Evolutionary conservation across 495 filamentous ascomycete species (phyloP).

Genomic region (Oidiodendron maius): DNA sequence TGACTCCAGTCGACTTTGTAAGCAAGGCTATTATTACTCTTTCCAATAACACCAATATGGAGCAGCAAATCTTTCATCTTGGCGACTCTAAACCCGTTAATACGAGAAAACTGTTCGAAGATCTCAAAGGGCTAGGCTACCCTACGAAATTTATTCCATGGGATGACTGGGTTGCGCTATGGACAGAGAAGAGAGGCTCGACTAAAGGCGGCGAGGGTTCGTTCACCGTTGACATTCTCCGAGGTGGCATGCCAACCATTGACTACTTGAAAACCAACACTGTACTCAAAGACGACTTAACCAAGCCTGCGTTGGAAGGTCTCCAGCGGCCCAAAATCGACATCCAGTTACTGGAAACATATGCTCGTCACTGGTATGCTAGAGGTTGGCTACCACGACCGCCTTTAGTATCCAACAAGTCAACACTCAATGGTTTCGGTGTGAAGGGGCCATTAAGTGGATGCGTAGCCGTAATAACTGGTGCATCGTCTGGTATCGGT

Average conservation of each 20-base stretch:
- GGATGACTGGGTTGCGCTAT: constrained; percentile 59
- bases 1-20: constrained; percentile 68
- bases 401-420: constrained; percentile 34
- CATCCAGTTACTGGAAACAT: constrained; percentile 52
- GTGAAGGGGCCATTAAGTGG: constrained; percentile 47
- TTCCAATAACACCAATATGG: constrained; percentile 42
- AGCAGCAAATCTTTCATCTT: constrained; percentile 56
- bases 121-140: constrained; percentile 55
- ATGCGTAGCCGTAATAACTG: constrained; percentile 46
- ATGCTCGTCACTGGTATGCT: constrained; percentile 64
- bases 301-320: constrained; percentile 46
- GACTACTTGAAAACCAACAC: constrained; percentile 49
- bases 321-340: constrained; percentile 58
- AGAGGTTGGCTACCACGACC: constrained; percentile 57
- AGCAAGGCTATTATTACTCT: constrained; percentile 58
- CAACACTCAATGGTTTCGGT: constrained; percentile 28
- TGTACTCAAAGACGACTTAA: constrained; percentile 53
- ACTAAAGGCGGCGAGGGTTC: constrained; percentile 52
- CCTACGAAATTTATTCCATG: constrained; percentile 49
- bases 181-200: constrained; percentile 52
- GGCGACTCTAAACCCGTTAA: constrained; percentile 58
- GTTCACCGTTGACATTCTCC: constrained; percentile 36
- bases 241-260: constrained; percentile 57
- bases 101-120: constrained; percentile 48
- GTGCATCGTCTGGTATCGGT: constrained; percentile 50